phyloP scores from a whole-genome alignment of 495 filamentous ascomycete genomes.

The Aspergillus asperescens region DNA sequence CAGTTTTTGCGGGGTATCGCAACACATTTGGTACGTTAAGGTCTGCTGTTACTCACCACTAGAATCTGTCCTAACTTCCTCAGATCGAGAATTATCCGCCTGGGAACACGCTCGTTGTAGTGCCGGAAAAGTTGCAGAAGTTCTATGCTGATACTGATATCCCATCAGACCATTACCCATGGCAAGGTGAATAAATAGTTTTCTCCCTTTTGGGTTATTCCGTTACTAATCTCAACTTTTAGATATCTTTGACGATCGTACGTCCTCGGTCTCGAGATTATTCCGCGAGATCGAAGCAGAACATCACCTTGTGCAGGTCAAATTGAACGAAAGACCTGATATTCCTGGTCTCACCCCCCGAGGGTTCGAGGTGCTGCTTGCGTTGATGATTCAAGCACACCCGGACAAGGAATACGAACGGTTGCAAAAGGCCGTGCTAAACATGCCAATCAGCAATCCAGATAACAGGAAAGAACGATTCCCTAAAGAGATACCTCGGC shows the following conservation, averaged over 20 bases:
- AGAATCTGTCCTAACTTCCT: background rate
- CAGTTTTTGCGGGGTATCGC: conserved; percentile 74
- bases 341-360: conserved; percentile 72
- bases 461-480: conserved; percentile 70
- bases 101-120: conserved; percentile 69
- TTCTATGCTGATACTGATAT: conserved; percentile 68
- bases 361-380: conserved; percentile 77
- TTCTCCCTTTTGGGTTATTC: background rate
- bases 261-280: conserved; percentile 59
- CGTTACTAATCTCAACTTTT: conserved; percentile 9
- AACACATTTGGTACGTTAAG: conserved; percentile 61
- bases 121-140: conserved; percentile 70
- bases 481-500: conserved; percentile 70
- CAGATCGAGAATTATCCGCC: conserved; percentile 77
- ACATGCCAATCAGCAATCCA: conserved; percentile 70
- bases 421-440: conserved; percentile 63
- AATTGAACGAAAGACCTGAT: conserved; percentile 53
- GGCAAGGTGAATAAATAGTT: conserved; percentile 45
- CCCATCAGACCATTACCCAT: conserved; percentile 59
- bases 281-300: conserved; percentile 73
- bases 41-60: background rate
- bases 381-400: conserved; percentile 66
- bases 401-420: conserved; percentile 74
- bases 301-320: conserved; percentile 72
- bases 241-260: conserved; percentile 52